phyloP scores from a whole-genome alignment of 108 stramenopile genomes.

The Parietichytrium sp. region DNA sequence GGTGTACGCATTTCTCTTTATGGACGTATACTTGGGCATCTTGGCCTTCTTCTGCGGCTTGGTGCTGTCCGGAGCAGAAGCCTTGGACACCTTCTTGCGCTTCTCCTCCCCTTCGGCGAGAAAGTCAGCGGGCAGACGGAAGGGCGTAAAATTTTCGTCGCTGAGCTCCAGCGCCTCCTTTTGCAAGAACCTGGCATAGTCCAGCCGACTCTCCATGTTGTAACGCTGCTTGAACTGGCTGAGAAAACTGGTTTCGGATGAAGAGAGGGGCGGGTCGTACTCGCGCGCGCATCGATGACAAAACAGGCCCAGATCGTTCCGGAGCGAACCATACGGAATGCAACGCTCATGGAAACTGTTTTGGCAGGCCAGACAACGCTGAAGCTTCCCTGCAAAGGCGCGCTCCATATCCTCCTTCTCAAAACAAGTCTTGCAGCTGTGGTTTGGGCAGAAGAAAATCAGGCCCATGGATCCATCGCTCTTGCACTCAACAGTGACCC shows the following conservation, averaged over 20 bases:
- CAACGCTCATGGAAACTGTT: conserved; percentile 13
- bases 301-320: conserved; percentile 17
- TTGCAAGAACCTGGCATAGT: too few relatives aligned
- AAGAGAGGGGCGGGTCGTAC: conserved; percentile 19
- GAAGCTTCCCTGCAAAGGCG: not conserved
- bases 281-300: conserved; percentile 24
- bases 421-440: conserved; percentile 2
- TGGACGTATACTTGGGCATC: conserved; percentile 22
- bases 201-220: too few relatives aligned
- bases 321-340: not conserved
- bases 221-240: too few relatives aligned
- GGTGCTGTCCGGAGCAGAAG: not conserved
- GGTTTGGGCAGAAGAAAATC: not conserved
- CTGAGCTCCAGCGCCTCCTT: too few relatives aligned
- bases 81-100: not conserved
- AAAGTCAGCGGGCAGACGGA: too few relatives aligned
- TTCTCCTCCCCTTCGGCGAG: not conserved
- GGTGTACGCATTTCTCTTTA: not conserved
- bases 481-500: too few relatives aligned
- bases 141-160: too few relatives aligned
- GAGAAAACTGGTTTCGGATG: too few relatives aligned
- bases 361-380: not conserved
- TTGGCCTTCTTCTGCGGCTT: not conserved
- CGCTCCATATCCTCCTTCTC: not conserved
- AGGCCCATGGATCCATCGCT: not conserved